A percentile compares a stretch with the other conserved stretches of the same genome.
phyloP scores from a whole-genome alignment of 192 early-diverging fungal genomes.

The Entomortierella beljakovae region DNA sequence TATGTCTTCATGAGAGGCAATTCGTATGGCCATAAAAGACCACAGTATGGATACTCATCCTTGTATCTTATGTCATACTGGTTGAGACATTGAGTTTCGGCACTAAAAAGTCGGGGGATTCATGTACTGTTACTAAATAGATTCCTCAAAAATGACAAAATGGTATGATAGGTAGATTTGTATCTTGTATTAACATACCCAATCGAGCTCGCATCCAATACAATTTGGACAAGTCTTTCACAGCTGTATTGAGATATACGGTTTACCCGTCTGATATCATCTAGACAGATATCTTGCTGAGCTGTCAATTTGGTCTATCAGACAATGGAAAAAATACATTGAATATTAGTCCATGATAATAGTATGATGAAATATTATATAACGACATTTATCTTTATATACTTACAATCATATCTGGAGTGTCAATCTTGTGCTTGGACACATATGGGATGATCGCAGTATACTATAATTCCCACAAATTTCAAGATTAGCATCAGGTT shows the following conservation, averaged over 20 bases:
- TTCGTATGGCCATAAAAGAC: conserved; percentile 67
- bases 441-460: conserved; percentile 35
- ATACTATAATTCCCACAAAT: too few relatives aligned
- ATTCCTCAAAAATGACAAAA: not conserved
- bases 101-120: not conserved
- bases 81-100: conserved; percentile 59
- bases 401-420: conserved; percentile 31
- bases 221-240: conserved; percentile 45
- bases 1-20: conserved; percentile 57
- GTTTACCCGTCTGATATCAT: conserved; percentile 23
- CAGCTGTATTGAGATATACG: conserved; percentile 50
- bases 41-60: conserved; percentile 61
- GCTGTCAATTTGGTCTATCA: not conserved
- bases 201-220: conserved; percentile 9
- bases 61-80: conserved; percentile 67
- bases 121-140: not conserved
- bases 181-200: not conserved
- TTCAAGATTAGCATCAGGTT: too few relatives aligned
- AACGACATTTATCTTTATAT: too few relatives aligned
- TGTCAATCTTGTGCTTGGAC: conserved; percentile 10
- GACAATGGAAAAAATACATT: not conserved
- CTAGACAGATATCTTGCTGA: conserved; percentile 49
- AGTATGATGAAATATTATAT: too few relatives aligned
- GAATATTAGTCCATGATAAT: too few relatives aligned
- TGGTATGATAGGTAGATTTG: not conserved